These are phyloP conservation scores for Verticillium alfalfae DNA, from an alignment of 2,329 filamentous ascomycete genomes.

Conservation along the genomic window DNA sequence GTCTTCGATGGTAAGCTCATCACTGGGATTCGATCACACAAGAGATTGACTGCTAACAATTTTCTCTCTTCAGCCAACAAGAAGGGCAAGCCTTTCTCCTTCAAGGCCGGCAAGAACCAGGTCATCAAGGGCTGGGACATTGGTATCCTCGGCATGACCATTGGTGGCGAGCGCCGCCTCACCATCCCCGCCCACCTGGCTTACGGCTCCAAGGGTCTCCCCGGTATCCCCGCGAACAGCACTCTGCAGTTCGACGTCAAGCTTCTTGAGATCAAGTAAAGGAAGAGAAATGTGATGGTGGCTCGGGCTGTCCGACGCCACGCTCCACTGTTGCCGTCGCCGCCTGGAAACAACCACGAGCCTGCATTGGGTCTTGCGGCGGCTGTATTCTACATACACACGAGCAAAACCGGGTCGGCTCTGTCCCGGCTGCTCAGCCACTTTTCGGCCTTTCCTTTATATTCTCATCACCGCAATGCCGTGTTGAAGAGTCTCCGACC, in stretches of 20 bases:
- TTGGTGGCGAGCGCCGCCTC: conserved; percentile 89
- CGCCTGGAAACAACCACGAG: not conserved
- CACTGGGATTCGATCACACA: conserved; percentile 36
- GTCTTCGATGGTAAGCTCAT: conserved; percentile 78
- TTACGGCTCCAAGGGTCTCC: conserved; percentile 78
- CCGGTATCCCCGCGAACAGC: conserved; percentile 88
- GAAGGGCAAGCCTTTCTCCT: conserved; percentile 95
- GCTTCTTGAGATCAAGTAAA: conserved; percentile 76
- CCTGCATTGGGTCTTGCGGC: not conserved
- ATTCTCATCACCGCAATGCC: conserved; percentile 20
- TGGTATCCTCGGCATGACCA: conserved; percentile 84
- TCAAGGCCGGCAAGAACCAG: conserved; percentile 90
- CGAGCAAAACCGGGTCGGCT: not conserved
- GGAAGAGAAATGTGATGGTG: not conserved
- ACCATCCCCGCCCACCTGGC: conserved; percentile 82
- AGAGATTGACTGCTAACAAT: not conserved
- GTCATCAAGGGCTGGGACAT: conserved; percentile 99
- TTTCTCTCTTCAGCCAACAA: conserved; percentile 70
- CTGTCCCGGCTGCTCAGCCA: not conserved
- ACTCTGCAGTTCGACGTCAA: conserved; percentile 89
- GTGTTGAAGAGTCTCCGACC: conserved; percentile 41
- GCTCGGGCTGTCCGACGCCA: not conserved
- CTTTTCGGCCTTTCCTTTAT: not conserved
- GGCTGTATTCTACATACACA: conserved; percentile 1
- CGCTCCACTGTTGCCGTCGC: not conserved